Conservation (phyloP, 192 early-diverging fungal species). For the Globomyces pollinis-pini region DNA sequence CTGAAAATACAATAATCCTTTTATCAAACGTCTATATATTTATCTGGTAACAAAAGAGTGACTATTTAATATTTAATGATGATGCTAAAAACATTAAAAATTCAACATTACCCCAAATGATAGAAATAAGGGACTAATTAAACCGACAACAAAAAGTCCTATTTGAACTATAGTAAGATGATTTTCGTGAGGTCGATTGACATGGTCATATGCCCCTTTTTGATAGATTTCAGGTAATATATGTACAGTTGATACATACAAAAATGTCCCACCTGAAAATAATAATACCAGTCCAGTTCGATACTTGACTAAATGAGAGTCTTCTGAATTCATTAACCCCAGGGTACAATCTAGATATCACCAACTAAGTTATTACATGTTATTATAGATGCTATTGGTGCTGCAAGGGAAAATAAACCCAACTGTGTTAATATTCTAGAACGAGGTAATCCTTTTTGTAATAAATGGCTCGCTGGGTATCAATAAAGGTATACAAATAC, state of each 20-base stretch:
- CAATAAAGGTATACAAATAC: no score
- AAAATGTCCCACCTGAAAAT: slow-evolving; percentile 76
- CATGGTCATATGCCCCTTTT: slow-evolving; percentile 9
- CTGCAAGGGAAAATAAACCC: slow-evolving; percentile 70
- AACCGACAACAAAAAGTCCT: slow-evolving; percentile 15
- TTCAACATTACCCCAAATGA: slow-evolving; percentile 20
- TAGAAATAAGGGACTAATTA: slow-evolving; percentile 21
- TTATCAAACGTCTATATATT: no score
- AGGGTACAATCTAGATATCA: no score
- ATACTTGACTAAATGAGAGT: slow-evolving; percentile 43
- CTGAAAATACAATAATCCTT: no score
- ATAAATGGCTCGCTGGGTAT: slow-evolving; percentile 74
- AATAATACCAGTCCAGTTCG: slow-evolving; percentile 78
- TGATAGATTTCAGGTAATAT: slow-evolving; percentile 59
- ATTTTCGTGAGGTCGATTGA: slow-evolving; percentile 8
- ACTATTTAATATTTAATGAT: no score
- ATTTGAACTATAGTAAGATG: slow-evolving; percentile 15
- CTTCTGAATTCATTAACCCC: slow-evolving; percentile 28
- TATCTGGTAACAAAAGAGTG: no score
- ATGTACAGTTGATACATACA: slow-evolving; percentile 89
- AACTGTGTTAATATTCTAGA: slow-evolving; percentile 56
- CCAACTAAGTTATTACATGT: slow-evolving; percentile 29
- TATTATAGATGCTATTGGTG: slow-evolving; percentile 74
- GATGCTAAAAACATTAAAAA: slow-evolving; percentile 3
- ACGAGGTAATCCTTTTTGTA: slow-evolving; percentile 57